These are phyloP conservation scores for Penicillium sp. DNA, from an alignment of 2,329 filamentous ascomycete species.

Conservation along the genomic window DNA sequence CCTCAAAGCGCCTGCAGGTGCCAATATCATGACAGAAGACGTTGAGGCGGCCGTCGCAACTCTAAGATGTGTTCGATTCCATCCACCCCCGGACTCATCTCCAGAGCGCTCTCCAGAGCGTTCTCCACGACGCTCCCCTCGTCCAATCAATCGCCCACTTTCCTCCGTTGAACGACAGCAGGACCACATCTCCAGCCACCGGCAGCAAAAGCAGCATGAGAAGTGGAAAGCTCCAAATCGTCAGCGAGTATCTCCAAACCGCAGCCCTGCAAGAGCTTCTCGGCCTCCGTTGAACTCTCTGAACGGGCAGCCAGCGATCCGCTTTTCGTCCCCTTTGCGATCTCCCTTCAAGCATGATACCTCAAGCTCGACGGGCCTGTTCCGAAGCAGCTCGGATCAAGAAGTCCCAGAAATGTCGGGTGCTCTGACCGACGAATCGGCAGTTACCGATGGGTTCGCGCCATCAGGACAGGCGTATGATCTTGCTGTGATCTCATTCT, in stretches of 20 bases:
- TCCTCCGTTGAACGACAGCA: constrained; percentile 15
- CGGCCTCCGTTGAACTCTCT: neutral
- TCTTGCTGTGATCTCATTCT: constrained; percentile 7
- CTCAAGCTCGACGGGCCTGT: neutral
- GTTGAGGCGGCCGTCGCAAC: neutral
- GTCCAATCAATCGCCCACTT: neutral
- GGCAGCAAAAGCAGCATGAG: constrained; percentile 13
- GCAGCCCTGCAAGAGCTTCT: constrained; percentile 4
- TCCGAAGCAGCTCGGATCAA: neutral
- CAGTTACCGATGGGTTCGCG: neutral
- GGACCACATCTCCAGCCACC: constrained; percentile 11
- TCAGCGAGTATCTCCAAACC: constrained; percentile 9
- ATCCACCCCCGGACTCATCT: constrained; percentile 3
- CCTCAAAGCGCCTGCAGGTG: neutral
- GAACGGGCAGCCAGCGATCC: constrained; percentile 3
- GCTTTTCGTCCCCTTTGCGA: constrained; percentile 1
- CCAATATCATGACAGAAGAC: neutral
- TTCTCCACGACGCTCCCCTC: neutral
- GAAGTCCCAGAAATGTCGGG: neutral
- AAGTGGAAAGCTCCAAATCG: constrained; percentile 15
- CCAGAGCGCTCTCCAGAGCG: neutral
- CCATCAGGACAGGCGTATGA: neutral
- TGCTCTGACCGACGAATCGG: neutral
- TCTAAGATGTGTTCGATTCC: constrained; percentile 13
- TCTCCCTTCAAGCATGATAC: neutral